phyloP scores from a whole-genome alignment of 148 eudicot species.

The Arctostaphylos glauca region DNA sequence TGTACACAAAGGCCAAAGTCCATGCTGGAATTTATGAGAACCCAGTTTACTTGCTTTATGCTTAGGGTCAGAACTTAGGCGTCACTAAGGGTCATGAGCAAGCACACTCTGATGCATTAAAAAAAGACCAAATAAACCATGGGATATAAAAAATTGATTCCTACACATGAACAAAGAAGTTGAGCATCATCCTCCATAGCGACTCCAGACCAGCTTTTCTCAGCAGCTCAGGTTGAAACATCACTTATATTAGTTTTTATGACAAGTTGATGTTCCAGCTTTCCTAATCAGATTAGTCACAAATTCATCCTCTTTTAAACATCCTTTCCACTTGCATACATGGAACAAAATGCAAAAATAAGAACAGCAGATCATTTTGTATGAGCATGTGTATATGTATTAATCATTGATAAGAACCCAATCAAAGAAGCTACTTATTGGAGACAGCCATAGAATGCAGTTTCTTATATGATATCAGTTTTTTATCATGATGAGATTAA shows the following conservation, averaged over 20 bases:
- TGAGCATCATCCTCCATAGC: not conserved
- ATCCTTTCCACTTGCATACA: not conserved
- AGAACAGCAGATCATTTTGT: not conserved
- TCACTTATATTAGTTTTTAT: not conserved
- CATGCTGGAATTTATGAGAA: not conserved
- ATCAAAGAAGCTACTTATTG: not conserved
- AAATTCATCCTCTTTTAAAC: not conserved
- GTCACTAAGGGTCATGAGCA: not conserved
- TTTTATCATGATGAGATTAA: not conserved
- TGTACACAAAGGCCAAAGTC: not conserved
- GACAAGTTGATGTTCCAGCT: not conserved
- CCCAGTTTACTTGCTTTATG: not conserved
- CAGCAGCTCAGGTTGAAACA: not conserved
- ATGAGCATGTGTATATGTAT: not conserved
- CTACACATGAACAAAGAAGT: not conserved
- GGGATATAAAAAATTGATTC: not conserved
- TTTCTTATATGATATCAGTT: not conserved
- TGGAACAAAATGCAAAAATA: conserved; percentile 7
- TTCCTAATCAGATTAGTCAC: not conserved
- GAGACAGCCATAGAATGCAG: not conserved
- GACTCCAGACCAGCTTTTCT: not conserved
- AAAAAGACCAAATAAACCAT: not conserved
- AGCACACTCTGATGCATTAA: not conserved
- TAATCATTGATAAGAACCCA: not conserved
- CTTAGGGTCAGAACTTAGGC: not conserved